Percentiles rank a stretch among this genome's conserved stretches.
phyloP scores from a whole-genome alignment of 2,329 filamentous ascomycete species.

The Venturia pyrina region DNA sequence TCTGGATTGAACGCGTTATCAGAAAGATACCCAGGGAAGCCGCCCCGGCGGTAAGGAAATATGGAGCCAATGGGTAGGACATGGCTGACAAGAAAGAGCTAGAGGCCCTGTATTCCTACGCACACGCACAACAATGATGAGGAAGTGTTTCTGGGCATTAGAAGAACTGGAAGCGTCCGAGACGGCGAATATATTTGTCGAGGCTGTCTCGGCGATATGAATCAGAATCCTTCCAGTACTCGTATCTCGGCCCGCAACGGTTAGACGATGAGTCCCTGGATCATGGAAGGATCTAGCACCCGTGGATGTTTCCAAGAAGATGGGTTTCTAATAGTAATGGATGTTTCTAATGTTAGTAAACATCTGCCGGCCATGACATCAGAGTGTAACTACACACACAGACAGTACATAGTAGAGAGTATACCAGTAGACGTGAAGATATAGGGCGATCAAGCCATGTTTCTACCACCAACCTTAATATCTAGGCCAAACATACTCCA shows the following conservation, averaged over 20 bases:
- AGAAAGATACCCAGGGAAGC: constrained; percentile 18
- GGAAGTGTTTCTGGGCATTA: not conserved
- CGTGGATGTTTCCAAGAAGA: not conserved
- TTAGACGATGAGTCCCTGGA: not conserved
- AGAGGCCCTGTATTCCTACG: not conserved
- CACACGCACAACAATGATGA: not conserved
- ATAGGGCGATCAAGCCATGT: too few species aligned
- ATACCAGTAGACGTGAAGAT: too few species aligned
- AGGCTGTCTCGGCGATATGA: not conserved
- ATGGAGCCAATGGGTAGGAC: not conserved
- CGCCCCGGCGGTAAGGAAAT: constrained; percentile 4
- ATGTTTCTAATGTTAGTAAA: not conserved
- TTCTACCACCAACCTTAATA: too few species aligned
- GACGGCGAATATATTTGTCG: not conserved
- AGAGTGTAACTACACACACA: not conserved
- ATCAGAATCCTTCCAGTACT: not conserved
- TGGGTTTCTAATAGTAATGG: not conserved
- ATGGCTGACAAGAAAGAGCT: not conserved
- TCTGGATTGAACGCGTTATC: constrained; percentile 10
- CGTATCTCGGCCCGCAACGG: not conserved
- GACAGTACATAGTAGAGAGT: too few species aligned
- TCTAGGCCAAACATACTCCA: too few species aligned
- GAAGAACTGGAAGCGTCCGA: not conserved
- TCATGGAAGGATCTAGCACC: not conserved
- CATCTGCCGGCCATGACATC: not conserved